These are phyloP conservation scores for Zygosaccharomyces gambellarensis DNA, from an alignment of 805 yeast genomes.

Conservation along the genomic window DNA sequence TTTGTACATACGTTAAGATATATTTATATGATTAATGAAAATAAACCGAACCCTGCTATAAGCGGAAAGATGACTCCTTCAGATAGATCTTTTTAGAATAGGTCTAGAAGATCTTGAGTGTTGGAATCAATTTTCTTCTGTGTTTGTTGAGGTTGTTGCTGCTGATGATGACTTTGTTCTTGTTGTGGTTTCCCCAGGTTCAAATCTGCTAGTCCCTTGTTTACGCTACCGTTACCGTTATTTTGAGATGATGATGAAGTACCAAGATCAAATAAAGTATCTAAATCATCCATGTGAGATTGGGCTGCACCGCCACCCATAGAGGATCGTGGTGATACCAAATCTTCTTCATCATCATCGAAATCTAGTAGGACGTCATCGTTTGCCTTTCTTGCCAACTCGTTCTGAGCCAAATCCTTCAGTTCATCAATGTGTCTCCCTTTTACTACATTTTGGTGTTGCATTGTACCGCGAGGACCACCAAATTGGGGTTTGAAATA, in stretches of 20 bases:
- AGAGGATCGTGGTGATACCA: slow-evolving; percentile 14
- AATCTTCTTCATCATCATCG: slow-evolving; percentile 53
- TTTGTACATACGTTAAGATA: slow-evolving; percentile 5
- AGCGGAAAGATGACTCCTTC: background rate
- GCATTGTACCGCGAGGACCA: slow-evolving; percentile 39
- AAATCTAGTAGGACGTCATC: slow-evolving; percentile 83
- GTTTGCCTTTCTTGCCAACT: slow-evolving; percentile 57
- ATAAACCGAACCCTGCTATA: background rate
- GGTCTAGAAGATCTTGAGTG: slow-evolving; percentile 30
- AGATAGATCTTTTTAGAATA: slow-evolving; percentile 18
- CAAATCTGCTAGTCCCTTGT: slow-evolving; percentile 8
- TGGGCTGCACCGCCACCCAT: slow-evolving; percentile 23
- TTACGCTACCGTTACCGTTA: slow-evolving; percentile 1
- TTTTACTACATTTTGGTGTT: slow-evolving; percentile 35
- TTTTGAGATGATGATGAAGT: slow-evolving; percentile 14
- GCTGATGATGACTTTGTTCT: background rate
- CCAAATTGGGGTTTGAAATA: slow-evolving; percentile 79
- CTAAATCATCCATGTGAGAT: slow-evolving; percentile 60
- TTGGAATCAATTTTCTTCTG: slow-evolving; percentile 13
- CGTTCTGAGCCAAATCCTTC: slow-evolving; percentile 70
- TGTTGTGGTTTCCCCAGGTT: slow-evolving; percentile 1
- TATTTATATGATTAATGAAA: slow-evolving; percentile 2
- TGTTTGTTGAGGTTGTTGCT: slow-evolving; percentile 2
- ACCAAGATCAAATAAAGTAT: slow-evolving; percentile 56
- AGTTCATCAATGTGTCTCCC: slow-evolving; percentile 70